phyloP scores from a whole-genome alignment of 2,329 filamentous ascomycete species.

The Arthrobotrys megalospora region DNA sequence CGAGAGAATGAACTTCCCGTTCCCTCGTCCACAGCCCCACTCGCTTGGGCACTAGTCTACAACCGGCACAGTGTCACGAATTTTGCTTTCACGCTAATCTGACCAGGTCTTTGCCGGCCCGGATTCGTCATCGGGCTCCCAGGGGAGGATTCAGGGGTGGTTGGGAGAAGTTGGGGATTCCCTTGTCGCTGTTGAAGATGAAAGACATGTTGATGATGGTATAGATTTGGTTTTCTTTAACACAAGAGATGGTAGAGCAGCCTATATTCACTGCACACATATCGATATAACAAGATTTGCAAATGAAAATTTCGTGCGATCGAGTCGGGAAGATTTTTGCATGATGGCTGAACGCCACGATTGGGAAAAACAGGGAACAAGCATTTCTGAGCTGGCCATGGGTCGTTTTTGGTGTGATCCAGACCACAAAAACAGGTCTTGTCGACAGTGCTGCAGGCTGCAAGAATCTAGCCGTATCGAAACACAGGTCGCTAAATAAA shows the following conservation, averaged over 20 bases:
- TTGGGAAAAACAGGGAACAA: constrained; percentile 38
- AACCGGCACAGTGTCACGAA: constrained; percentile 36
- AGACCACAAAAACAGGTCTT: constrained; percentile 27
- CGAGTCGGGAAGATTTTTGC: constrained; percentile 47
- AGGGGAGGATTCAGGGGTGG: constrained; percentile 20
- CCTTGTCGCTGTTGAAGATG: constrained; percentile 1
- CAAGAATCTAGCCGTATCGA: constrained; percentile 20
- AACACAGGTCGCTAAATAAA: constrained; percentile 24
- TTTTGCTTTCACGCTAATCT: constrained; percentile 31
- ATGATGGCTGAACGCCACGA: constrained; percentile 52
- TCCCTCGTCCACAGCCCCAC: constrained; percentile 46
- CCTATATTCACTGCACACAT: not conserved
- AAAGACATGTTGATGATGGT: not conserved
- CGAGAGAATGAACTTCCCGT: constrained; percentile 37
- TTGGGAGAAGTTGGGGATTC: not conserved
- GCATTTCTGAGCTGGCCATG: constrained; percentile 25
- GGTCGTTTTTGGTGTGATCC: constrained; percentile 21
- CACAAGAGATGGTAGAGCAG: not conserved
- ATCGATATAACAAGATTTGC: not conserved
- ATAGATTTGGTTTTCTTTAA: not conserved
- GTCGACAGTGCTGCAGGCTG: constrained; percentile 2
- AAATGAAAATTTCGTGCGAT: constrained; percentile 12
- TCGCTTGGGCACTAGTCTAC: constrained; percentile 28
- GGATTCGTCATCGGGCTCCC: constrained; percentile 54
- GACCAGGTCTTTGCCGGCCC: constrained; percentile 39